Evolutionary conservation across 1,284 basidiomycete genomes (phyloP), one percentile per base, ranked within the genome.

Genomic region (Stereum hirsutum): DNA sequence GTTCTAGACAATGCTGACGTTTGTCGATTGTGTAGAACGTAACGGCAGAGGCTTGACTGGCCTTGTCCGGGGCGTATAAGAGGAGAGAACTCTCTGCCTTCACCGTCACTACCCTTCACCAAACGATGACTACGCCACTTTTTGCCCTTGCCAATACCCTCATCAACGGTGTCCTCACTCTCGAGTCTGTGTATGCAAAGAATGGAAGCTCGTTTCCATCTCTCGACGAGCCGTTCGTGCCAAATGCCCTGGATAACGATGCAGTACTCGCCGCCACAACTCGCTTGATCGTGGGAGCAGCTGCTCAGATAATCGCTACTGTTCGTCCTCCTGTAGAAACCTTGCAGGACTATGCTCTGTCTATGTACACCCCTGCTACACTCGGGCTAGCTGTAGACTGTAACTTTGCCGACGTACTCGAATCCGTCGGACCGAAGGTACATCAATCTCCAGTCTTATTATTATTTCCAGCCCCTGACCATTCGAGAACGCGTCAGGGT

Each of bases 161-260:
- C 26, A 46, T 53, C n/a, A 43, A 52, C 21, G 49, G 50, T 12
- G 53, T 55, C 2, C 34, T 54, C 28, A 47, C 49, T 5, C 42
- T 60, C 7, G 52, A 58, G 45, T 36, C 47, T 12, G 48, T 49
- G 0, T 55, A 58, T 34, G 30, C 54, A 0, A 53, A 52, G 31
- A 39, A 54, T 25, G 54, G 51, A 7, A 33, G 50, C 12, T 43
- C 43, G 2, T 46, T 50, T 20, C 58, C 59, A 4, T 51, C 54
- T 0, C 55, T 61, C 30, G 52, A 60, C 25, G 52, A 56, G 2
- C 52, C 55, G 1, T 55, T 53, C 48, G 37, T 31, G 7, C 53
- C 56, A 4, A 32, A 27, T 10, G 30, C 42, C 10, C 33, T 44
- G 4, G 46, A 47, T 23, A 20, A 24, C 1, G 42, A 47, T 19